phyloP scores from a whole-genome alignment of 352 stramenopile genomes.

The Pythium guiyangense region DNA sequence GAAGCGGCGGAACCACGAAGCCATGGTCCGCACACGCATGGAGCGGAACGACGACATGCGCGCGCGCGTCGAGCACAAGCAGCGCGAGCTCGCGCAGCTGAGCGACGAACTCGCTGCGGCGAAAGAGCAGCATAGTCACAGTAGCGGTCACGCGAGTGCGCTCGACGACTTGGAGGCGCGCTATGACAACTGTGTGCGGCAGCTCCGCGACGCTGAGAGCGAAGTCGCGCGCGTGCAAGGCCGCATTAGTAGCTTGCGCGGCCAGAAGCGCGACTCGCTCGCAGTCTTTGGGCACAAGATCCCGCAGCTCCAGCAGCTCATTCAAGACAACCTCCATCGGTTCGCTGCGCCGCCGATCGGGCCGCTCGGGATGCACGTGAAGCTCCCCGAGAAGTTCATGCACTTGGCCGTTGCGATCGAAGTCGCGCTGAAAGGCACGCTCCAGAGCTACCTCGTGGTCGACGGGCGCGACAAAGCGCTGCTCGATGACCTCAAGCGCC shows the following conservation, averaged over 20 bases:
- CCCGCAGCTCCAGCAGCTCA: constrained; percentile 67
- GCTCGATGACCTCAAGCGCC: constrained; percentile 69
- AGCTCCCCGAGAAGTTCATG: constrained; percentile 63
- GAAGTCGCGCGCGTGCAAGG: constrained; percentile 40
- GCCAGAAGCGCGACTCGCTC: constrained; percentile 56
- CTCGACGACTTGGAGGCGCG: constrained; percentile 58
- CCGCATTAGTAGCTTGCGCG: constrained; percentile 39
- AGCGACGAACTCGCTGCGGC: constrained; percentile 36
- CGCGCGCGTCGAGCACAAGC: constrained; percentile 43
- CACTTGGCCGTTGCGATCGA: constrained; percentile 70
- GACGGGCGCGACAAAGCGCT: constrained; percentile 74
- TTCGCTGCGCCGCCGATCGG: constrained; percentile 70
- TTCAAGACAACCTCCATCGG: constrained; percentile 59
- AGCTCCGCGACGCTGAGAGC: constrained; percentile 51
- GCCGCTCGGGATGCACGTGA: constrained; percentile 65
- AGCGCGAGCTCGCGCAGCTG: constrained; percentile 32
- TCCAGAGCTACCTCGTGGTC: constrained; percentile 76
- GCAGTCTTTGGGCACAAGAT: constrained; percentile 66
- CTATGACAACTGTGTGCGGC: constrained; percentile 45
- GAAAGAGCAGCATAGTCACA: constrained; percentile 21
- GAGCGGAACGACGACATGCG: constrained; percentile 60
- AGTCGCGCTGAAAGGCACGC: constrained; percentile 60
- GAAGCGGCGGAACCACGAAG: constrained; percentile 49
- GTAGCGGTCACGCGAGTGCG: constrained; percentile 14
- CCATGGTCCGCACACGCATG: constrained; percentile 49